Conservation (phyloP, 768 basidiomycete species). For the Suillus tomentosus region DNA sequence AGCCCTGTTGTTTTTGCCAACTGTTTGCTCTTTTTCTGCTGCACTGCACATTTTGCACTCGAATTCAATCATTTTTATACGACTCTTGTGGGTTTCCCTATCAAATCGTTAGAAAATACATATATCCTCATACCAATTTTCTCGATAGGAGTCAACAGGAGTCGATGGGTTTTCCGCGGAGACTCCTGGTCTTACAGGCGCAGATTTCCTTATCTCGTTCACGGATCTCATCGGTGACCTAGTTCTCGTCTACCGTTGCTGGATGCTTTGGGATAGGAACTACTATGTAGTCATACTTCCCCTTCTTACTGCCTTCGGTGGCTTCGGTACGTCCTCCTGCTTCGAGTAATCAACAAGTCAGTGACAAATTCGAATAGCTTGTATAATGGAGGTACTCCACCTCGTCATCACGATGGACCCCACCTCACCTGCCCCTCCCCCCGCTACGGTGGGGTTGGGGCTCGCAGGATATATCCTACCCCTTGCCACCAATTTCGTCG, state of each 20-base stretch:
- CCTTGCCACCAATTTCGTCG: constrained; percentile 42
- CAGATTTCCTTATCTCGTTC: constrained; percentile 39
- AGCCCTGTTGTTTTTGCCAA: constrained; percentile 32
- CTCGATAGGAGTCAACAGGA: constrained; percentile 27
- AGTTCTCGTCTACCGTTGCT: constrained; percentile 44
- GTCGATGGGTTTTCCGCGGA: constrained; percentile 33
- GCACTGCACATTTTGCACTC: constrained; percentile 35
- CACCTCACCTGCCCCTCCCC: constrained; percentile 36
- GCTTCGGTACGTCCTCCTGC: constrained; percentile 34
- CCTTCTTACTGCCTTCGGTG: constrained; percentile 33
- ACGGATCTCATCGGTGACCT: constrained; percentile 39
- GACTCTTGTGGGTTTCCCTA: constrained; percentile 30
- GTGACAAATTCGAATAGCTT: constrained; percentile 24
- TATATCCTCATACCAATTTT: constrained; percentile 9
- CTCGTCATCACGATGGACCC: constrained; percentile 33
- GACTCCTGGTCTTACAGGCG: constrained; percentile 32
- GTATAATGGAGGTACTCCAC: constrained; percentile 30
- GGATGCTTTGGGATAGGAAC: constrained; percentile 40
- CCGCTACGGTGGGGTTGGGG: constrained; percentile 36
- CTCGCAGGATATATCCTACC: constrained; percentile 41
- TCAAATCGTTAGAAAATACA: constrained; percentile 1
- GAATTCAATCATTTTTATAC: constrained; percentile 39
- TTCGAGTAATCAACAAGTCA: neutral
- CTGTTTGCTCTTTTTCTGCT: constrained; percentile 34
- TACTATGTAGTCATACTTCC: constrained; percentile 38